These are phyloP conservation scores for Diaporthe sp. DNA, from an alignment of 2,329 filamentous ascomycete genomes.

Conservation along the genomic window DNA sequence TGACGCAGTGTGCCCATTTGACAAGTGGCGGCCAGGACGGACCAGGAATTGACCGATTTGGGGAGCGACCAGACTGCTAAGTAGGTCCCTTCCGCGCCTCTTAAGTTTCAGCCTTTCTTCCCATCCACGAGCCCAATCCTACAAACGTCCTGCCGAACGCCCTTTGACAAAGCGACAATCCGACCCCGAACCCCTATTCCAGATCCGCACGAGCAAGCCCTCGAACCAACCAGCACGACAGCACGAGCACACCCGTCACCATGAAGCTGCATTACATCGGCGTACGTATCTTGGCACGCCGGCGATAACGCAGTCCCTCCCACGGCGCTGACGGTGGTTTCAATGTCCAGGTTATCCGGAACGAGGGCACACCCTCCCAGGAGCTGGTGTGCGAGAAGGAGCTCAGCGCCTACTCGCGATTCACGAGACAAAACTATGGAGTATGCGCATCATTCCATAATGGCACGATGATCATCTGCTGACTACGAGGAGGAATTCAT, in stretches of 20 bases:
- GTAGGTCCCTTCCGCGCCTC: neutral
- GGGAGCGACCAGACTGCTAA: neutral
- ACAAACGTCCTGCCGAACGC: neutral
- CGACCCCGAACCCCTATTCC: neutral
- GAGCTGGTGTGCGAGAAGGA: conserved; percentile 85
- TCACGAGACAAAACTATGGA: conserved; percentile 77
- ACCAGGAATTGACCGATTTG: conserved; percentile 12
- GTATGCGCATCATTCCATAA: conserved; percentile 38
- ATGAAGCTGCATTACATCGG: conserved; percentile 91
- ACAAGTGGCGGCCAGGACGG: conserved; percentile 32
- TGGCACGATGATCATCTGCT: conserved; percentile 58
- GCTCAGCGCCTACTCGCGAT: conserved; percentile 82
- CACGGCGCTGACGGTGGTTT: conserved; percentile 36
- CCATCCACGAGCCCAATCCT: neutral
- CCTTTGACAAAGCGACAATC: conserved; percentile 15
- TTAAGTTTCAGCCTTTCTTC: conserved; percentile 32
- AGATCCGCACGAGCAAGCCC: conserved; percentile 8
- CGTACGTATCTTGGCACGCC: conserved; percentile 64
- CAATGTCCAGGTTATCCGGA: conserved; percentile 81
- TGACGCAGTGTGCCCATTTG: conserved; percentile 30
- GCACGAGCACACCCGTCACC: conserved; percentile 52
- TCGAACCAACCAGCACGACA: conserved; percentile 7
- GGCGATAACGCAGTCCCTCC: conserved; percentile 4
- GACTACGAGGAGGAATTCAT: conserved; percentile 71
- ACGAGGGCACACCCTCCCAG: conserved; percentile 80